Evolutionary conservation across 306 rosid genomes (phyloP).

Genomic region (Sechiopsis laciniata): DNA sequence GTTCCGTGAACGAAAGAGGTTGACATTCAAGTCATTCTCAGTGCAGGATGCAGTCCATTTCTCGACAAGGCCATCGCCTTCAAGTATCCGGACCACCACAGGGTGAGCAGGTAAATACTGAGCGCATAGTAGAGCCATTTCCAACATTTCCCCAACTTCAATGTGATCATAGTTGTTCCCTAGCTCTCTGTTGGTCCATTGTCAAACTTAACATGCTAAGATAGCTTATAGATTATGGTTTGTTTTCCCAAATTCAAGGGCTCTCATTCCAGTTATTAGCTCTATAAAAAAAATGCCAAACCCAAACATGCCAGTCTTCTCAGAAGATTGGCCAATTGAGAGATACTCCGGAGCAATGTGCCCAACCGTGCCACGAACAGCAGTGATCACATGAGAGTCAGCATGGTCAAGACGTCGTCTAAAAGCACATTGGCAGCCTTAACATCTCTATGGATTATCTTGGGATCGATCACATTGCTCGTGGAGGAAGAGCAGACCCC

Average conservation of each 20-base stretch:
- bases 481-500: slow-evolving; percentile 86
- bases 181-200: slow-evolving; percentile 47
- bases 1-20: slow-evolving; percentile 42
- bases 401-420: slow-evolving; percentile 85
- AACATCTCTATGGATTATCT: slow-evolving; percentile 94
- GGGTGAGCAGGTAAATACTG: slow-evolving; percentile 79
- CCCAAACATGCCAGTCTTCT: slow-evolving; percentile 96
- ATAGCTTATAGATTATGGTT: too few species aligned
- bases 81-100: slow-evolving; percentile 91
- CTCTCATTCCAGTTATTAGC: slow-evolving; percentile 94
- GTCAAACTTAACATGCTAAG: too few species aligned
- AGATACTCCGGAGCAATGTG: slow-evolving; percentile 97
- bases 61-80: slow-evolving; percentile 97
- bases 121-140: slow-evolving; percentile 84
- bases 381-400: slow-evolving; percentile 95
- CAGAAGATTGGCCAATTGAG: slow-evolving; percentile 93
- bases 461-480: slow-evolving; percentile 86
- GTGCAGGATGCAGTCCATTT: slow-evolving; percentile 83
- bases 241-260: slow-evolving; percentile 21
- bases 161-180: slow-evolving; percentile 69
- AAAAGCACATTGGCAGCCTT: slow-evolving; percentile 95
- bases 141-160: slow-evolving; percentile 91
- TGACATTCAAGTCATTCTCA: slow-evolving; percentile 37
- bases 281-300: slow-evolving; percentile 87
- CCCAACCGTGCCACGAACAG: slow-evolving; percentile 92